phyloP scores from a whole-genome alignment of 2,329 filamentous ascomycete species.

The Albophoma yamanashiensis region DNA sequence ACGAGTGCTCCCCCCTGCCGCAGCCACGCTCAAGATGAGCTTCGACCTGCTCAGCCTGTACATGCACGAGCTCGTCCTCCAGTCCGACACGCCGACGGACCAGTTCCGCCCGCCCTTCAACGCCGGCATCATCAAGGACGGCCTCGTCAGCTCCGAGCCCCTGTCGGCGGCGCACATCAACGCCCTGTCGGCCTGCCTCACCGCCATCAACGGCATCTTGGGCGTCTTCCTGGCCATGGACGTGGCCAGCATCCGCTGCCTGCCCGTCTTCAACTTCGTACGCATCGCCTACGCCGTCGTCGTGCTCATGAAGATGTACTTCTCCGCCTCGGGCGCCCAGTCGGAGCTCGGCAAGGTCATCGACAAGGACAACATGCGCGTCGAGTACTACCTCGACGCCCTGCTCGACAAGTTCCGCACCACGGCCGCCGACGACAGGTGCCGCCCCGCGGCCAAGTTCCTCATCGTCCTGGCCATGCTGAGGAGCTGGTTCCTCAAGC shows the following conservation, averaged over 20 bases:
- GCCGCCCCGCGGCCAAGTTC: slow-evolving; percentile 58
- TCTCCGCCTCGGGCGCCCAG: slow-evolving; percentile 51
- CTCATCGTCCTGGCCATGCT: slow-evolving; percentile 61
- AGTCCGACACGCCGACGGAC: slow-evolving; percentile 48
- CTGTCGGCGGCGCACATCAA: slow-evolving; percentile 47
- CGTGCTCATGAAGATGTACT: slow-evolving; percentile 64
- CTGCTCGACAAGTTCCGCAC: slow-evolving; percentile 57
- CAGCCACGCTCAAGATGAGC: slow-evolving; percentile 52
- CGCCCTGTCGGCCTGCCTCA: slow-evolving; percentile 55
- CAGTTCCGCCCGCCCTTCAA: slow-evolving; percentile 37
- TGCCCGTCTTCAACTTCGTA: slow-evolving; percentile 63
- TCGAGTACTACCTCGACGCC: slow-evolving; percentile 55
- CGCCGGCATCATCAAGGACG: slow-evolving; percentile 31
- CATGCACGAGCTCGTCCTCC: slow-evolving; percentile 66
- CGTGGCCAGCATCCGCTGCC: slow-evolving; percentile 43
- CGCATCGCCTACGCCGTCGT: slow-evolving; percentile 62
- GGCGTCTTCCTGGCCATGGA: slow-evolving; percentile 55
- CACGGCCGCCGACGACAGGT: slow-evolving; percentile 52
- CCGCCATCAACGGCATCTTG: slow-evolving; percentile 55
- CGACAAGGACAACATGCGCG: slow-evolving; percentile 54
- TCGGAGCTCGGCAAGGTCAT: slow-evolving; percentile 62
- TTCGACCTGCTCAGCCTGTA: slow-evolving; percentile 59
- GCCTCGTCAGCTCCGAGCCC: slow-evolving; percentile 28
- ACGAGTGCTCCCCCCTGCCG: neutral
- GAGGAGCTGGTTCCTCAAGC: slow-evolving; percentile 55